These are phyloP conservation scores for Mortierella sp. DNA, from an alignment of 371 early-diverging fungal genomes.

Conservation along the genomic window DNA sequence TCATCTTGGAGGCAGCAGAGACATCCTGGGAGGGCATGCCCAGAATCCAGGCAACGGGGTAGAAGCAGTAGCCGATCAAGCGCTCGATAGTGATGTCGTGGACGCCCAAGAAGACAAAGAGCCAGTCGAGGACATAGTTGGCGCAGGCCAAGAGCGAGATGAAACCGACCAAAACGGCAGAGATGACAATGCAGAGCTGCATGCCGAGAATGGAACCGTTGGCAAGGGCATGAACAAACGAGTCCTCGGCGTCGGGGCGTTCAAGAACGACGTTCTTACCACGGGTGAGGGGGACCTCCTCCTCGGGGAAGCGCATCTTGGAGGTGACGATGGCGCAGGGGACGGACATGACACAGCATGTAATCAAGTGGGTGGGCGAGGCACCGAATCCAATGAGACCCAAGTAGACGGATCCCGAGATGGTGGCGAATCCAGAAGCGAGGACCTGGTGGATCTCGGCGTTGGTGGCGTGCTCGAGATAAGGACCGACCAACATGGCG, in stretches of 20 bases:
- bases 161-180: constrained; percentile 83
- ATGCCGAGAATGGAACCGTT: constrained; percentile 91
- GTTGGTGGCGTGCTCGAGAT: constrained; percentile 88
- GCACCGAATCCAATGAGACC: constrained; percentile 82
- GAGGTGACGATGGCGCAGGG: constrained; percentile 90
- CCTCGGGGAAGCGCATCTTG: constrained; percentile 91
- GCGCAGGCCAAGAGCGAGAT: constrained; percentile 78
- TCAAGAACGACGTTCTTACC: constrained; percentile 72
- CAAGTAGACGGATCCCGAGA: constrained; percentile 87
- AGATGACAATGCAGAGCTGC: constrained; percentile 80
- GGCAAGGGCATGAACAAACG: constrained; percentile 87
- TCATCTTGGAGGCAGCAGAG: constrained; percentile 76
- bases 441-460: constrained; percentile 92
- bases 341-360: constrained; percentile 94
- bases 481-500: constrained; percentile 88
- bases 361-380: constrained; percentile 76
- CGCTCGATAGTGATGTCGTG: constrained; percentile 72
- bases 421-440: constrained; percentile 93
- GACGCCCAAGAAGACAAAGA: constrained; percentile 82
- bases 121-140: constrained; percentile 81
- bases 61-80: constrained; percentile 83
- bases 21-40: constrained; percentile 80
- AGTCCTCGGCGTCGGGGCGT: constrained; percentile 75
- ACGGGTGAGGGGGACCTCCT: constrained; percentile 82
- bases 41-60: constrained; percentile 86